These are phyloP conservation scores for Trametes cinnabarina DNA, from an alignment of 768 basidiomycete genomes.

Conservation along the genomic window DNA sequence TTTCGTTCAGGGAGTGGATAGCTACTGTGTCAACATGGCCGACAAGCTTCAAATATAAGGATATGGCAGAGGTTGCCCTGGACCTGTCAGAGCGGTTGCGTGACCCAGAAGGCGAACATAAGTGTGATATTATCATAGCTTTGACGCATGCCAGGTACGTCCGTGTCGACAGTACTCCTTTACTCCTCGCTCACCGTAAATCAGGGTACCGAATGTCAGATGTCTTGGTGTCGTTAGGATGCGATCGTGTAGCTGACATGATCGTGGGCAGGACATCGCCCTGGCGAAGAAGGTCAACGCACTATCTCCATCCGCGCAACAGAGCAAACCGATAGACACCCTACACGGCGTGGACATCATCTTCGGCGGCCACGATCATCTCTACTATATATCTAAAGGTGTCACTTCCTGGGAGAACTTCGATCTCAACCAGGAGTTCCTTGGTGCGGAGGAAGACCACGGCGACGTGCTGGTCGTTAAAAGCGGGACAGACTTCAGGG, in stretches of 20 bases:
- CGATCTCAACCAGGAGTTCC: slow-evolving; percentile 46
- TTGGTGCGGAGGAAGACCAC: slow-evolving; percentile 70
- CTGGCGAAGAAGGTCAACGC: slow-evolving; percentile 69
- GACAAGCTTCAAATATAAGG: slow-evolving; percentile 65
- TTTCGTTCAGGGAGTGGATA: slow-evolving; percentile 96
- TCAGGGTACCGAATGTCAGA: slow-evolving; percentile 34
- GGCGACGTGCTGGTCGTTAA: slow-evolving; percentile 76
- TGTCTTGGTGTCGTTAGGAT: neutral
- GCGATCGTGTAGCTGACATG: neutral
- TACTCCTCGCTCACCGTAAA: neutral
- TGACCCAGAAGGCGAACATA: slow-evolving; percentile 63
- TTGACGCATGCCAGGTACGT: slow-evolving; percentile 77
- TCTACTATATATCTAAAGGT: slow-evolving; percentile 72
- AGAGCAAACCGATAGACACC: slow-evolving; percentile 38
- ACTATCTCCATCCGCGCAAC: slow-evolving; percentile 54
- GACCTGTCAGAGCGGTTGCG: slow-evolving; percentile 72
- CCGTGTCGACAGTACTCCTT: neutral
- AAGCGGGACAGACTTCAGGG: slow-evolving; percentile 88
- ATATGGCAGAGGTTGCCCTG: slow-evolving; percentile 72
- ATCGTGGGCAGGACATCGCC: slow-evolving; percentile 53
- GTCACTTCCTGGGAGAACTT: slow-evolving; percentile 65
- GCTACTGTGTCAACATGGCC: slow-evolving; percentile 87
- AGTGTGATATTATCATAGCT: slow-evolving; percentile 81
- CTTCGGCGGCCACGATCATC: slow-evolving; percentile 88
- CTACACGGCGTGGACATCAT: slow-evolving; percentile 80